Evolutionary conservation across 441 rosid species (phyloP).

Genomic region (Jatropha multifida): DNA sequence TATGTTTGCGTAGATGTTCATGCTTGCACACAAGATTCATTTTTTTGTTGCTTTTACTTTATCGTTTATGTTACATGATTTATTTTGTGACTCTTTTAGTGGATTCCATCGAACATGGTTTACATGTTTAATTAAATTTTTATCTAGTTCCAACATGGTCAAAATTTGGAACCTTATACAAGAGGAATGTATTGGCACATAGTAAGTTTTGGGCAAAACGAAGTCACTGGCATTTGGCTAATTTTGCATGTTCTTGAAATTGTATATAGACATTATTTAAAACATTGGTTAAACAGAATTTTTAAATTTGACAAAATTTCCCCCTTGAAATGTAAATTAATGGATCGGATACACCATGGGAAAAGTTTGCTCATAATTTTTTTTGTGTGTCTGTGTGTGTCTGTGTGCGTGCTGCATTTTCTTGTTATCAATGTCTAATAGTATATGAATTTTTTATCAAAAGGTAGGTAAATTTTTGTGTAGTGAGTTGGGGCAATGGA

Average conservation of each 20-base stretch:
- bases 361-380: not conserved
- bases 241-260: not conserved
- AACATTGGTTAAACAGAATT: not conserved
- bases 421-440: not conserved
- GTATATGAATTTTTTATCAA: not conserved
- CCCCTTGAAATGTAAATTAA: constrained; percentile 3
- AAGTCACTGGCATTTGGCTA: not conserved
- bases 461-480: not conserved
- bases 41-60: constrained; percentile 5
- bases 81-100: not conserved
- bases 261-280: not conserved
- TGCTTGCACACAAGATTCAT: not conserved
- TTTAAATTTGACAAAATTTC: not conserved
- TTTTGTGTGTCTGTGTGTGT: too few relatives aligned
- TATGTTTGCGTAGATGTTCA: not conserved
- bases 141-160: not conserved
- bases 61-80: not conserved
- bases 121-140: not conserved
- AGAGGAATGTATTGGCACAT: not conserved
- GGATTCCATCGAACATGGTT: not conserved
- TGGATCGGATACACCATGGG: not conserved
- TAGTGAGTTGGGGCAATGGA: not conserved
- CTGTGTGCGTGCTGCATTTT: not conserved
- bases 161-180: not conserved
- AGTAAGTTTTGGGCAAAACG: not conserved